Percentiles rank a stretch among this genome's conserved stretches.
These are phyloP conservation scores for Diaporthe sp. DNA, from an alignment of 2,329 filamentous ascomycete species.

Conservation along the genomic window DNA sequence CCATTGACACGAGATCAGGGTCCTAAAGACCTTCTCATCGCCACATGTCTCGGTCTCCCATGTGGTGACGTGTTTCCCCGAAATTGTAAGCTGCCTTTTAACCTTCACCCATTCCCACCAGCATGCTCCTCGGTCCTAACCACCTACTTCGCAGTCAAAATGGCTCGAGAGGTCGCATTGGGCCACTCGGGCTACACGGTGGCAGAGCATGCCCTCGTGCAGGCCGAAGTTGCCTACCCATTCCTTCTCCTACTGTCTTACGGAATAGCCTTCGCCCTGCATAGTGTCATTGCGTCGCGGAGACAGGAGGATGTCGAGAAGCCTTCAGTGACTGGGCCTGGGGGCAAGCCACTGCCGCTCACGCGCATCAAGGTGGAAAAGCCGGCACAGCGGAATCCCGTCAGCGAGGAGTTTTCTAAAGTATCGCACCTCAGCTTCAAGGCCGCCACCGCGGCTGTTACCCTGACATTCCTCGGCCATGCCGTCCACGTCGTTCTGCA, in stretches of 20 bases:
- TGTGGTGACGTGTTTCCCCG: slow-evolving; percentile 34
- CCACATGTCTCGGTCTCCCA: slow-evolving; percentile 34
- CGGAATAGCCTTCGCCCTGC: slow-evolving; percentile 59
- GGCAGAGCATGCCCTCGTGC: slow-evolving; percentile 56
- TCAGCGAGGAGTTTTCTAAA: slow-evolving; percentile 57
- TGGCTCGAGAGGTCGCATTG: slow-evolving; percentile 31
- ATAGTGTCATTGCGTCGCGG: slow-evolving; percentile 63
- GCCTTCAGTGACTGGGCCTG: slow-evolving; percentile 76
- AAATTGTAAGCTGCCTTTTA: slow-evolving; percentile 29
- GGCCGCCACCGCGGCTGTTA: slow-evolving; percentile 76
- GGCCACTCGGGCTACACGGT: slow-evolving; percentile 39
- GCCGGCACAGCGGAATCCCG: slow-evolving; percentile 36
- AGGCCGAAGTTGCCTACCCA: slow-evolving; percentile 63
- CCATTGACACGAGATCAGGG: slow-evolving; percentile 36
- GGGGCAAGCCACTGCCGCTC: slow-evolving; percentile 85
- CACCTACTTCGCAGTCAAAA: slow-evolving; percentile 20
- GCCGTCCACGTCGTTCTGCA: slow-evolving; percentile 79
- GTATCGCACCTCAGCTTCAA: slow-evolving; percentile 78
- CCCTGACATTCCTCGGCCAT: slow-evolving; percentile 81
- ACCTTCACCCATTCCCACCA: not conserved
- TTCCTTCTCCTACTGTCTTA: slow-evolving; percentile 63
- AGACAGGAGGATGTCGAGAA: slow-evolving; percentile 58
- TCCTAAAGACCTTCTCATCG: slow-evolving; percentile 33
- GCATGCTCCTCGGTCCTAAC: slow-evolving; percentile 6
- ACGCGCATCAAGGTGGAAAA: slow-evolving; percentile 63